phyloP scores from a whole-genome alignment of 306 rosid genomes.

The Inga leiocalycina region DNA sequence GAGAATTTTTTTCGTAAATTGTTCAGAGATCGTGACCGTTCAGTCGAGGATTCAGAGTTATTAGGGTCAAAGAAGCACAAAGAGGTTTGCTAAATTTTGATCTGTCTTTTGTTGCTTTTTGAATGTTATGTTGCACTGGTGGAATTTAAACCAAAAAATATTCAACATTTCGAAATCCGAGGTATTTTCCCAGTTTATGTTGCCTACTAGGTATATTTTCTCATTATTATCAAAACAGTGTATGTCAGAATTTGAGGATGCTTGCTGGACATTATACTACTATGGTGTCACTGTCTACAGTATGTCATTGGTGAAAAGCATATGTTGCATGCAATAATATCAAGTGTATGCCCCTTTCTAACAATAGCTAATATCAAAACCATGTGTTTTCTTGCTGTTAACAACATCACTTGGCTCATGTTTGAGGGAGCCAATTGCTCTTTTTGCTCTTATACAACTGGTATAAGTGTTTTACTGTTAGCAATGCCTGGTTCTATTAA shows the following conservation, averaged over 20 bases:
- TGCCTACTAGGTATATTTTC: not conserved
- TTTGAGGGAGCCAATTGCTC: not conserved
- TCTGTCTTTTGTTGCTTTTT: conserved; percentile 22
- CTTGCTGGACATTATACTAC: not conserved
- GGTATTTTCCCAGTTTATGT: not conserved
- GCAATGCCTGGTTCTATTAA: not conserved
- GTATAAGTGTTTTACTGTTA: not conserved
- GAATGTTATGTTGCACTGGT: not conserved
- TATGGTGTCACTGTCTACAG: not conserved
- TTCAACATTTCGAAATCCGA: not conserved
- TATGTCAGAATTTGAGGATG: not conserved
- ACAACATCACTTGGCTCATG: not conserved
- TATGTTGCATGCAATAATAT: not conserved
- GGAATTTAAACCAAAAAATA: conserved; percentile 10
- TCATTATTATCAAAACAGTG: not conserved
- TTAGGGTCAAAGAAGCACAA: conserved; percentile 76
- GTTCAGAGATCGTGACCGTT: conserved; percentile 85
- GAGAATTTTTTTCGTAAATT: conserved; percentile 88
- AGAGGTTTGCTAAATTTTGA: conserved; percentile 59
- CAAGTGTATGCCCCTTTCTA: not conserved
- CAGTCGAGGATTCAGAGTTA: conserved; percentile 89
- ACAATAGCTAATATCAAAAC: not conserved
- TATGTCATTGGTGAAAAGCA: not conserved
- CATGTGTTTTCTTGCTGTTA: not conserved
- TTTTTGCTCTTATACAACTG: not conserved